Evolutionary conservation across 2,329 filamentous ascomycete genomes (phyloP).

Genomic region (Phaeosphaeria sp.): DNA sequence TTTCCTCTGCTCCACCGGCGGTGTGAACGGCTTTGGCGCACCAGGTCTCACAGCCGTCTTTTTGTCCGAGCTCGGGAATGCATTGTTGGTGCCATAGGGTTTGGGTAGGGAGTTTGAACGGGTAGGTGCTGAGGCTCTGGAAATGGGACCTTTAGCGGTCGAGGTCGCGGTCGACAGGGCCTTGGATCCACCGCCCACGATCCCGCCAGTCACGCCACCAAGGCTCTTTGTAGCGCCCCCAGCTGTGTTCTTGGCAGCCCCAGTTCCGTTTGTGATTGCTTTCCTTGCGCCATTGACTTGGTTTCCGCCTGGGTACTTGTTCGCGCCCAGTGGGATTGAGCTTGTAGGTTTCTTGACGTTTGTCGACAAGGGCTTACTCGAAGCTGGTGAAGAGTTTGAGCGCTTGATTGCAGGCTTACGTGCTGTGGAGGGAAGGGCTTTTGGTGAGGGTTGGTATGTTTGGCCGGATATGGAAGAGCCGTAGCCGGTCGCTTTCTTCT

Average conservation of each 20-base stretch:
- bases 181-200: conserved; percentile 20
- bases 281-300: conserved; percentile 31
- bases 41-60: conserved; percentile 38
- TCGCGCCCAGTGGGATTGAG: conserved; percentile 32
- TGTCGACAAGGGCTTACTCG: conserved; percentile 17
- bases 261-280: conserved; percentile 20
- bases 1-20: conserved; percentile 21
- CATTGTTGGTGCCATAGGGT: conserved; percentile 17
- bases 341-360: conserved; percentile 12
- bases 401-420: conserved; percentile 40
- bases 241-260: conserved; percentile 13
- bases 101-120: conserved; percentile 18
- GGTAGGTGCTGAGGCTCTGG: not conserved
- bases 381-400: conserved; percentile 41
- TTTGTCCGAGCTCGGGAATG: conserved; percentile 26
- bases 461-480: conserved; percentile 39
- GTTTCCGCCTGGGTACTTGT: conserved; percentile 34
- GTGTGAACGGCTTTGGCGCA: conserved; percentile 33
- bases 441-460: conserved; percentile 32
- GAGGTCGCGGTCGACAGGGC: conserved; percentile 7
- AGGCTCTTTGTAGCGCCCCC: not conserved
- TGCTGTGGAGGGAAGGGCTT: conserved; percentile 39
- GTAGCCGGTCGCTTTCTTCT: conserved; percentile 39
- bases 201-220: not conserved
- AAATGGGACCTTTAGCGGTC: conserved; percentile 10